phyloP scores from a whole-genome alignment of 2,329 filamentous ascomycete species.

The Beauveria medogensis region DNA sequence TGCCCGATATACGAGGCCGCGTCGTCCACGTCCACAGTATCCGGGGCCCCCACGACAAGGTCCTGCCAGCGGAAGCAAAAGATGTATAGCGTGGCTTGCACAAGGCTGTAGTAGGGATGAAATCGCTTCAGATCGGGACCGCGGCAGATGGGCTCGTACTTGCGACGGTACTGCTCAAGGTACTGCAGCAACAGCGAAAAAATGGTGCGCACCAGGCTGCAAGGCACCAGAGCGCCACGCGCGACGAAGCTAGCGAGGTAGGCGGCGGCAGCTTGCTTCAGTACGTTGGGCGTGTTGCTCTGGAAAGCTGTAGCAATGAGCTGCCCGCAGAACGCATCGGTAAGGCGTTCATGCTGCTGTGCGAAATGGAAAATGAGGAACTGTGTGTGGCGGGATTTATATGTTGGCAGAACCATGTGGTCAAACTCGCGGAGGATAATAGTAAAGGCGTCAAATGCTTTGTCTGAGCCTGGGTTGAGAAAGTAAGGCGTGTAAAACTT shows the following conservation, averaged over 20 bases:
- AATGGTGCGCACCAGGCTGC: slow-evolving; percentile 69
- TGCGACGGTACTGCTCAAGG: slow-evolving; percentile 64
- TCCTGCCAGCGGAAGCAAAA: slow-evolving; percentile 98
- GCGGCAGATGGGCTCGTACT: slow-evolving; percentile 65
- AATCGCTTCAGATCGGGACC: slow-evolving; percentile 82
- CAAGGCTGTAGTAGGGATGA: slow-evolving; percentile 75
- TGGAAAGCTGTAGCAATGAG: slow-evolving; percentile 47
- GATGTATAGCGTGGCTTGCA: slow-evolving; percentile 87
- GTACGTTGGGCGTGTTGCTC: slow-evolving; percentile 58
- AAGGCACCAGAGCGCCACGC: slow-evolving; percentile 72
- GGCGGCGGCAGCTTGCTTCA: slow-evolving; percentile 78
- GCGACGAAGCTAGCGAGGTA: slow-evolving; percentile 95
- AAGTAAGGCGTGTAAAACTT: slow-evolving; percentile 71
- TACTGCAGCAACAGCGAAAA: slow-evolving; percentile 73
- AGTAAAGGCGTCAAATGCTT: slow-evolving; percentile 66
- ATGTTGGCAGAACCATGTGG: slow-evolving; percentile 80
- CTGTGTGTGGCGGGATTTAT: slow-evolving; percentile 86
- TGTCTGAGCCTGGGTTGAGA: slow-evolving; percentile 55
- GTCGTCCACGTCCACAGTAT: slow-evolving; percentile 55
- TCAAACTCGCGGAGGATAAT: slow-evolving; percentile 79
- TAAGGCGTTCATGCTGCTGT: slow-evolving; percentile 68
- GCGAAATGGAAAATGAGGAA: slow-evolving; percentile 95
- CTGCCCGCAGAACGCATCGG: slow-evolving; percentile 74
- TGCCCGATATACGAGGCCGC: slow-evolving; percentile 53
- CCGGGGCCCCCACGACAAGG: slow-evolving; percentile 56